Conservation (phyloP, 352 stramenopile genomes). For the Lagenidium sp. region DNA sequence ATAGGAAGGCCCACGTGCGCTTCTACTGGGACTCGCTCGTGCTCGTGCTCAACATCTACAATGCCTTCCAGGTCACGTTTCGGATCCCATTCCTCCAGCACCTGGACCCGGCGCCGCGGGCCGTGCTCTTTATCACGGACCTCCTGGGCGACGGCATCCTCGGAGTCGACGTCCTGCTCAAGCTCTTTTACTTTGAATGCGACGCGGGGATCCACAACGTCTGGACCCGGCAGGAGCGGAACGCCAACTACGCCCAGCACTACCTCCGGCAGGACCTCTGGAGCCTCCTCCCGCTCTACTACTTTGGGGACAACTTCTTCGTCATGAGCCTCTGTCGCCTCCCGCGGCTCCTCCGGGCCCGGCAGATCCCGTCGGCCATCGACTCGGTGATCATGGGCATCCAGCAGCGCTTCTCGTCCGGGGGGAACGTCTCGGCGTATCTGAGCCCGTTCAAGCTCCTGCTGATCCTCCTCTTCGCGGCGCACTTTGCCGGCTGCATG, state of each 20-base stretch:
- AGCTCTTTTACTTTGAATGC: slow-evolving; percentile 74
- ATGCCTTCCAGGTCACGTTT: slow-evolving; percentile 61
- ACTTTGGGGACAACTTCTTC: slow-evolving; percentile 43
- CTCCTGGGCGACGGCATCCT: slow-evolving; percentile 32
- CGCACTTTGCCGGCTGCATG: slow-evolving; percentile 50
- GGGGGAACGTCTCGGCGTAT: slow-evolving; percentile 52
- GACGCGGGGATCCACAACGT: slow-evolving; percentile 42
- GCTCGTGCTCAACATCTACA: slow-evolving; percentile 45
- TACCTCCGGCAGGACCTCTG: slow-evolving; percentile 31
- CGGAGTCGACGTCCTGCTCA: slow-evolving; percentile 46
- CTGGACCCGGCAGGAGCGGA: slow-evolving; percentile 30
- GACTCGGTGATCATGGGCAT: slow-evolving; percentile 60
- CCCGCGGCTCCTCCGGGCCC: slow-evolving; percentile 36
- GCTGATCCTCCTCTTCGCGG: slow-evolving; percentile 48
- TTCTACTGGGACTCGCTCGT: slow-evolving; percentile 60
- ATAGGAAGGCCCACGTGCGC: slow-evolving; percentile 38
- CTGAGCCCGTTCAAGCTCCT: slow-evolving; percentile 57
- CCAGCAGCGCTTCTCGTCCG: slow-evolving; percentile 47
- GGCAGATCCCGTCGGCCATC: slow-evolving; percentile 26
- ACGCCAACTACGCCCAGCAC: slow-evolving; percentile 27
- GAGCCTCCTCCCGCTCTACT: slow-evolving; percentile 53
- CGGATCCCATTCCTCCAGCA: slow-evolving; percentile 52
- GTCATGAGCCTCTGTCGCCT: slow-evolving; percentile 47
- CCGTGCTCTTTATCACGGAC: slow-evolving; percentile 27
- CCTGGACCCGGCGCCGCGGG: slow-evolving; percentile 7